Percentiles rank a stretch among this genome's conserved stretches.
Conservation (phyloP, 768 basidiomycete species). For the Lanmaoa rubissima region DNA sequence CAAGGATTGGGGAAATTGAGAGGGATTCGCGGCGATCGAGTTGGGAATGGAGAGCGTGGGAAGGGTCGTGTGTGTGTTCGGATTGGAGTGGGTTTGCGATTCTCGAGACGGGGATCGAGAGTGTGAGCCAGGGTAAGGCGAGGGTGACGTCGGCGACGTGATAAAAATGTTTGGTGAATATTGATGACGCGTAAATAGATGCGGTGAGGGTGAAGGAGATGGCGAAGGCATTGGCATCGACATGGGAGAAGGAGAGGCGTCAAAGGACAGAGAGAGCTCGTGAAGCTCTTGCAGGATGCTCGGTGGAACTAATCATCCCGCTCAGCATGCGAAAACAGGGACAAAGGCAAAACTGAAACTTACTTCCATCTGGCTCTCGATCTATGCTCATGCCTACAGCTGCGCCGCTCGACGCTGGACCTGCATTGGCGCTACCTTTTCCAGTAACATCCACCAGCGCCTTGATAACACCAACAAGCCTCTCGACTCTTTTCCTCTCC, state of each 20-base stretch:
- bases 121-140: slow-evolving; percentile 22
- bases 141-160: slow-evolving; percentile 57
- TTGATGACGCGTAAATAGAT: slow-evolving; percentile 11
- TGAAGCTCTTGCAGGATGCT: slow-evolving; percentile 28
- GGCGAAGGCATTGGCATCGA: slow-evolving; percentile 21
- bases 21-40: not conserved
- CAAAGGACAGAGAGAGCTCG: slow-evolving; percentile 28
- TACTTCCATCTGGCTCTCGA: slow-evolving; percentile 16
- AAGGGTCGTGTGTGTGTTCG: slow-evolving; percentile 4
- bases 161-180: slow-evolving; percentile 68
- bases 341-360: not conserved
- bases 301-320: slow-evolving; percentile 14
- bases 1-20: slow-evolving; percentile 14
- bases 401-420: not conserved
- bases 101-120: slow-evolving; percentile 22
- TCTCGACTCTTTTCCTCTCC: slow-evolving; percentile 63
- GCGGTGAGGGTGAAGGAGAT: slow-evolving; percentile 29
- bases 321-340: slow-evolving; percentile 1
- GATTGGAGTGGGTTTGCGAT: slow-evolving; percentile 10
- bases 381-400: not conserved
- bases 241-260: slow-evolving; percentile 15
- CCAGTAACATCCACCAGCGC: slow-evolving; percentile 61
- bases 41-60: slow-evolving; percentile 15
- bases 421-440: slow-evolving; percentile 30
- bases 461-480: slow-evolving; percentile 56